These are phyloP conservation scores for Vaccinium corymbosum DNA, from an alignment of 148 eudicot species.

Conservation along the genomic window DNA sequence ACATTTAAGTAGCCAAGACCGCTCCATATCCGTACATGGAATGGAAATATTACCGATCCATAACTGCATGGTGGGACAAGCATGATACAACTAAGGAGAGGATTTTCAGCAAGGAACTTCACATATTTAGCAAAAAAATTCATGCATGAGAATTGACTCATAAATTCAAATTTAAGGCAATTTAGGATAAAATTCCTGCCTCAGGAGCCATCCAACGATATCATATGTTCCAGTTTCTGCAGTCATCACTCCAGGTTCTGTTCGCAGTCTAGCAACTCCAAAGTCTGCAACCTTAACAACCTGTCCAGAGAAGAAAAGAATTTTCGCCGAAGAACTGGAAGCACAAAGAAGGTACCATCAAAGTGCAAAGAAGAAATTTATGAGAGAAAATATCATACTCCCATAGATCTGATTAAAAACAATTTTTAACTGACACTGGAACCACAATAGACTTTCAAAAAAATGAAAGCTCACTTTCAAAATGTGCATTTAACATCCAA, in stretches of 20 bases:
- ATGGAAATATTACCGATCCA: too few relatives aligned
- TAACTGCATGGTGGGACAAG: too few relatives aligned
- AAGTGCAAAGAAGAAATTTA: background rate
- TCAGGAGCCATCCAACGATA: conserved; percentile 86
- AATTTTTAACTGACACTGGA: background rate
- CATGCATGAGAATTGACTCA: background rate
- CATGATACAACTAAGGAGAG: too few relatives aligned
- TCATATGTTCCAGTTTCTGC: conserved; percentile 76
- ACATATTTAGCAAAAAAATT: background rate
- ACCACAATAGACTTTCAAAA: background rate
- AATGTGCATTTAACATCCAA: background rate
- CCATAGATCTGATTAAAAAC: background rate
- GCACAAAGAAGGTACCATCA: background rate
- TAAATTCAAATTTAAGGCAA: background rate
- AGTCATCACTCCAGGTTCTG: conserved; percentile 64
- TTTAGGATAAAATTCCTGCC: conserved; percentile 22
- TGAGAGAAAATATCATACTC: background rate
- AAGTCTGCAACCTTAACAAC: conserved; percentile 73
- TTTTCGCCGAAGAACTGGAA: background rate
- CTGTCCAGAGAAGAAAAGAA: conserved; percentile 22
- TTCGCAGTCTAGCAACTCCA: conserved; percentile 65
- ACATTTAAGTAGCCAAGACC: too few relatives aligned
- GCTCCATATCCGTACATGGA: too few relatives aligned
- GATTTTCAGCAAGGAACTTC: too few relatives aligned
- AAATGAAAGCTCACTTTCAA: too few relatives aligned